Evolutionary conservation across 2,329 filamentous ascomycete species (phyloP).

Genomic region (Aspergillus sclerotialis): DNA sequence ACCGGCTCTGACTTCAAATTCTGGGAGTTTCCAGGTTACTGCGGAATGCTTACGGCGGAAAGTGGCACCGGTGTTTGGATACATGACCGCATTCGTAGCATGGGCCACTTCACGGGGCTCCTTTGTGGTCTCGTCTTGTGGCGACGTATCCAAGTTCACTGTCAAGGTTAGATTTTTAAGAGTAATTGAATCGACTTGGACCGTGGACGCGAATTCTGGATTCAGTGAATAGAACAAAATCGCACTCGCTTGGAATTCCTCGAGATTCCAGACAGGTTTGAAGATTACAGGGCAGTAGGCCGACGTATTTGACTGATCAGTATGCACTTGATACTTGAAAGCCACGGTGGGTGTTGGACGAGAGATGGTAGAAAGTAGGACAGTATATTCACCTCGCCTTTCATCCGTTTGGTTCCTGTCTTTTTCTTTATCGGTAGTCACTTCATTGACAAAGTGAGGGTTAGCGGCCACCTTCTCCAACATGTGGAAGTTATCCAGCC

Average conservation of each 20-base stretch:
- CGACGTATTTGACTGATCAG: slow-evolving; percentile 52
- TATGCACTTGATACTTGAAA: slow-evolving; percentile 86
- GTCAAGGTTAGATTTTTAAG: slow-evolving; percentile 75
- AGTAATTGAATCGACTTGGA: slow-evolving; percentile 41
- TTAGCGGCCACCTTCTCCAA: slow-evolving; percentile 93
- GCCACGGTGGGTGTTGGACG: slow-evolving; percentile 62
- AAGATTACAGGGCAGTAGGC: slow-evolving; percentile 66
- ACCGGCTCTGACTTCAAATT: slow-evolving; percentile 47
- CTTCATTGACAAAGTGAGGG: slow-evolving; percentile 74
- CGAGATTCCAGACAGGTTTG: slow-evolving; percentile 72
- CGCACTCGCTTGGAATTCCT: slow-evolving; percentile 77
- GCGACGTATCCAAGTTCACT: slow-evolving; percentile 34
- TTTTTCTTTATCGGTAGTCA: slow-evolving; percentile 12
- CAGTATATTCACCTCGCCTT: slow-evolving; percentile 69
- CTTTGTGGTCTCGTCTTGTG: slow-evolving; percentile 19
- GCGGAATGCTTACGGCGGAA: slow-evolving; percentile 42
- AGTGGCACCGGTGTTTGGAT: slow-evolving; percentile 36
- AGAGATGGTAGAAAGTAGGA: slow-evolving; percentile 65
- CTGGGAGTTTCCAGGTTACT: slow-evolving; percentile 40
- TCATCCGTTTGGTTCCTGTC: slow-evolving; percentile 39
- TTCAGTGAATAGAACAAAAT: slow-evolving; percentile 81
- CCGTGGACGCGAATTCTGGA: slow-evolving; percentile 52
- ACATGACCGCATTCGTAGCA: slow-evolving; percentile 38
- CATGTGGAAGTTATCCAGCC: slow-evolving; percentile 79
- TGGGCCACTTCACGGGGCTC: slow-evolving; percentile 31